phyloP scores from a whole-genome alignment of 331 rosid genomes.

The Rosa hybrid region DNA sequence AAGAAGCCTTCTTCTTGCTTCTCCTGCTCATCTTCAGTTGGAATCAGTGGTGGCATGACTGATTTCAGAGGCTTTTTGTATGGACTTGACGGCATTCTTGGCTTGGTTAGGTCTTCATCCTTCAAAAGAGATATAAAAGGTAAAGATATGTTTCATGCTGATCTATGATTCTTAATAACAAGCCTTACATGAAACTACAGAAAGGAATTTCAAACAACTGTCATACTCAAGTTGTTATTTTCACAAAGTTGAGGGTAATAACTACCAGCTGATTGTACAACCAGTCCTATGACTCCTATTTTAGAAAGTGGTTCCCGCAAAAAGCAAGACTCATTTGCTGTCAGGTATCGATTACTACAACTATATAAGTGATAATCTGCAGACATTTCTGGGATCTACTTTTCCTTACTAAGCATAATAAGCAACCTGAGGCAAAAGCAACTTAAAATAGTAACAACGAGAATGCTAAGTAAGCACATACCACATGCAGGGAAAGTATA shows the following conservation, averaged over 20 bases:
- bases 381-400: background rate
- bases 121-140: constrained; percentile 30
- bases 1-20: constrained; percentile 80
- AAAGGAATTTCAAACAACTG: background rate
- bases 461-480: background rate
- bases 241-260: background rate
- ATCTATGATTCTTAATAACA: background rate
- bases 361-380: constrained; percentile 2
- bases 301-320: background rate
- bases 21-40: constrained; percentile 62
- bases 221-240: constrained; percentile 14
- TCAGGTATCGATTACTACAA: background rate
- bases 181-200: background rate
- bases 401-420: constrained; percentile 1
- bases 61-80: constrained; percentile 71
- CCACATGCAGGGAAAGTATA: background rate
- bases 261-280: background rate
- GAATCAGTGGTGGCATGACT: constrained; percentile 77
- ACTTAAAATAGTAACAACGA: background rate
- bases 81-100: constrained; percentile 40
- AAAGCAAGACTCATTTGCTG: constrained; percentile 6
- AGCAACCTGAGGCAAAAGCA: background rate
- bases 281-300: background rate
- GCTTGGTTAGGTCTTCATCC: constrained; percentile 45
- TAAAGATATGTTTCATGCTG: constrained; percentile 16